These are phyloP conservation scores for Calonectria multiphialidica DNA, from an alignment of 2,329 filamentous ascomycete genomes.

Conservation along the genomic window DNA sequence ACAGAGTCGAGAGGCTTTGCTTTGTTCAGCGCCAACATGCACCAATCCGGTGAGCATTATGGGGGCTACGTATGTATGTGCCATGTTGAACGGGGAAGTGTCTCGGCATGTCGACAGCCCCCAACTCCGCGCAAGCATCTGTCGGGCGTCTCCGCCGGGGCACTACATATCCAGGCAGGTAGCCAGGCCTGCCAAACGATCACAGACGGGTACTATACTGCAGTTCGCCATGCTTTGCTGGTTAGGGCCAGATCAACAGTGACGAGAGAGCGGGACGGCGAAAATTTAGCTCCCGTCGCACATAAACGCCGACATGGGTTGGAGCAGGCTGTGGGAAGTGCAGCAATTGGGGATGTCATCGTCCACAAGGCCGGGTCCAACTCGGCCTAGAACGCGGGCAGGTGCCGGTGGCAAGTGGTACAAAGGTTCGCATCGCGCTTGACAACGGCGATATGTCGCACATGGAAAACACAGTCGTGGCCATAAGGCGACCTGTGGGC, in stretches of 20 bases:
- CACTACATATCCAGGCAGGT: neutral
- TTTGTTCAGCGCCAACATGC: conserved; percentile 17
- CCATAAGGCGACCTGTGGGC: conserved; percentile 20
- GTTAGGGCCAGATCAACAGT: conserved; percentile 2
- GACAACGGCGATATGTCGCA: conserved; percentile 26
- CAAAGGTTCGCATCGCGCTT: conserved; percentile 12
- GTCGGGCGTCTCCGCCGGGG: conserved; percentile 1
- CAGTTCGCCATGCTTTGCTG: conserved; percentile 9
- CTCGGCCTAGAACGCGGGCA: conserved; percentile 1
- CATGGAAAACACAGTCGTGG: conserved; percentile 30
- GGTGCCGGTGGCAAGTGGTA: conserved; percentile 12
- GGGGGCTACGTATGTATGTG: neutral
- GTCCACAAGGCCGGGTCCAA: neutral
- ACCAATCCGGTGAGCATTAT: conserved; percentile 12
- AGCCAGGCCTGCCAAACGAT: neutral
- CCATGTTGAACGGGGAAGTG: conserved; percentile 9
- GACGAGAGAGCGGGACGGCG: neutral
- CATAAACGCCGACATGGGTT: conserved; percentile 8
- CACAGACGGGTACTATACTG: neutral
- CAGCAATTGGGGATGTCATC: neutral
- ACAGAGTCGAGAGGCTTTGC: conserved; percentile 15
- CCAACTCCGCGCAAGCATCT: conserved; percentile 12
- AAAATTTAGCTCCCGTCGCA: conserved; percentile 15
- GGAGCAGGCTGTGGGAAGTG: neutral
- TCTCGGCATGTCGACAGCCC: conserved; percentile 15